phyloP scores from a whole-genome alignment of 495 filamentous ascomycete species.

The Extremus antarcticus region DNA sequence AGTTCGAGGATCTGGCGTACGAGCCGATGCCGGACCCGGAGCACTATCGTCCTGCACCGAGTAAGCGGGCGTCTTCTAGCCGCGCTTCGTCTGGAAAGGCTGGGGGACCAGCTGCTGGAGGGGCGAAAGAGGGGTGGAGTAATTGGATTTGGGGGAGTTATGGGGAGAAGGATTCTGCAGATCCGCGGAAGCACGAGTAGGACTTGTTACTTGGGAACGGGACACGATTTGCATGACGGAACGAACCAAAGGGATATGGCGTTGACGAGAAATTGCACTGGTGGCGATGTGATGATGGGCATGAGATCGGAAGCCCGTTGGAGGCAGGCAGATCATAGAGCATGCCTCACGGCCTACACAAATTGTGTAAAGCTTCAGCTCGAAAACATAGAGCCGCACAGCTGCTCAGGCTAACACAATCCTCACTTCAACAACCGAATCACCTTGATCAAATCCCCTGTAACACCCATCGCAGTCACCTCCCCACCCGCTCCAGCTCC shows the following conservation, averaged over 20 bases:
- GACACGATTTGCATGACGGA: not conserved
- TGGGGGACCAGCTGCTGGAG: no score
- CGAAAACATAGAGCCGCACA: no score
- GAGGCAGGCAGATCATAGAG: no score
- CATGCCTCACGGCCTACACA: no score
- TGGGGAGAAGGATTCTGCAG: conserved; percentile 15
- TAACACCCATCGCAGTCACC: conserved; percentile 93
- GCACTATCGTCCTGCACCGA: conserved; percentile 8
- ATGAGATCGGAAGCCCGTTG: not conserved
- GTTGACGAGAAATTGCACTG: no score
- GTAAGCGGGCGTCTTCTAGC: conserved; percentile 6
- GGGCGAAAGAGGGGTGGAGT: conserved; percentile 5
- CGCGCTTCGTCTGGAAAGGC: not conserved
- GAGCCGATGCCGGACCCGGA: conserved; percentile 22
- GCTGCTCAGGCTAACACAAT: no score
- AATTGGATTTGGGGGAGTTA: conserved; percentile 18
- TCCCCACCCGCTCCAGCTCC: conserved; percentile 87
- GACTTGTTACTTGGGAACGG: no score
- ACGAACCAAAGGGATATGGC: no score
- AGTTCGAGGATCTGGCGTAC: conserved; percentile 21
- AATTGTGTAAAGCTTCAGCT: no score
- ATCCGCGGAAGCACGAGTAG: conserved; percentile 8
- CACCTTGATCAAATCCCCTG: conserved; percentile 79
- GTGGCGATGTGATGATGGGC: no score
- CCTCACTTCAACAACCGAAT: conserved; percentile 34